A percentile compares a stretch with the other conserved stretches of the same genome.
phyloP scores from a whole-genome alignment of 495 filamentous ascomycete genomes.

The Penicillium coffeae region DNA sequence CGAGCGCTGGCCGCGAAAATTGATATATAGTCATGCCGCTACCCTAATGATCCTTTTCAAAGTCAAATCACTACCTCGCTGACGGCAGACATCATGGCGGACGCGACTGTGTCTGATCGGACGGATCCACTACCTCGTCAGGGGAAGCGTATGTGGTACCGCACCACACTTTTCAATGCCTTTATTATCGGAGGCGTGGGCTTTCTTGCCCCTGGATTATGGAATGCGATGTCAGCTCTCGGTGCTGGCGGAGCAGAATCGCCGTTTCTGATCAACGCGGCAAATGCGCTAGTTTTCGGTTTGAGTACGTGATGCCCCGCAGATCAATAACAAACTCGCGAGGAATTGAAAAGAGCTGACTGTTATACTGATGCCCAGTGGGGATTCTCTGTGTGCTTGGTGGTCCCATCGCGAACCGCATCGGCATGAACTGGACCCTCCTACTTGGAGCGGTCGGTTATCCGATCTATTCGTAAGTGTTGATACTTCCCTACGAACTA shows the following conservation, averaged over 20 bases:
- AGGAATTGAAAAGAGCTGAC: no score
- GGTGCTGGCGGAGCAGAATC: conserved; percentile 58
- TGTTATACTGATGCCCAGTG: conserved; percentile 44
- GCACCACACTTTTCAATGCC: conserved; percentile 58
- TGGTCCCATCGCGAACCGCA: conserved; percentile 49
- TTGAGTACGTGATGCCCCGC: conserved; percentile 32
- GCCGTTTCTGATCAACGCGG: conserved; percentile 60
- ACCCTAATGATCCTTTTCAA: no score
- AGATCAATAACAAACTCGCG: no score
- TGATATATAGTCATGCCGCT: no score
- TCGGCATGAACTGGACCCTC: conserved; percentile 58
- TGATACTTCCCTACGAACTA: background rate
- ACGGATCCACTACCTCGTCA: conserved; percentile 3
- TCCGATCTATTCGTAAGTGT: conserved; percentile 33
- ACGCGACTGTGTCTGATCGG: conserved; percentile 10
- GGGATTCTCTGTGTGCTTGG: conserved; percentile 54
- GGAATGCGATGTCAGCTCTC: conserved; percentile 63
- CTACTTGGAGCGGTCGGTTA: conserved; percentile 52
- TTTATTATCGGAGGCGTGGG: conserved; percentile 35
- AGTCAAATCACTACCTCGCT: no score
- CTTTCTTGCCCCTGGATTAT: conserved; percentile 35
- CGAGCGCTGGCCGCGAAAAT: no score
- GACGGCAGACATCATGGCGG: conserved; percentile 10
- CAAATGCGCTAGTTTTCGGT: conserved; percentile 59
- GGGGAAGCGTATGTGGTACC: conserved; percentile 48